A percentile compares a stretch with the other conserved stretches of the same genome.
Conservation (phyloP, 805 yeast genomes). For the Hanseniaspora occidentalis region DNA sequence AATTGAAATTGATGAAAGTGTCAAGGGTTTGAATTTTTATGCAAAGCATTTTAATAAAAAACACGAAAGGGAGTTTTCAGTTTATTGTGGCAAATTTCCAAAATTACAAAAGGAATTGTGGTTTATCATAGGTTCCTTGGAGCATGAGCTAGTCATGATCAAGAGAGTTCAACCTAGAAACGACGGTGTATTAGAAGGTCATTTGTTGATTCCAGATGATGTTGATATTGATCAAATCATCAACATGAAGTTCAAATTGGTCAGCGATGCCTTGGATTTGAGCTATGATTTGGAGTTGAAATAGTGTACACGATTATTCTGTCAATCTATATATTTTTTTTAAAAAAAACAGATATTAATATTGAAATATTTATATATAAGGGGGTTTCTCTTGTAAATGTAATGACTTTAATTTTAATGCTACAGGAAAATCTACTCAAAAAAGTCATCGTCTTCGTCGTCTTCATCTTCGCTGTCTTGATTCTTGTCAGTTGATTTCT, state of each 20-base stretch:
- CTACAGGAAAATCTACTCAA: conserved; percentile 20
- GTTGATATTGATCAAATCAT: conserved; percentile 23
- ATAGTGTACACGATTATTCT: not conserved
- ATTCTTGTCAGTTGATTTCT: conserved; percentile 8
- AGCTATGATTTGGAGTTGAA: conserved; percentile 25
- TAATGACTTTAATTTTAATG: no score
- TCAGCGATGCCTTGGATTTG: conserved; percentile 60
- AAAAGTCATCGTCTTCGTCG: conserved; percentile 33
- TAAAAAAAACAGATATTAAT: no score
- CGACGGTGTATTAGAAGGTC: conserved; percentile 25
- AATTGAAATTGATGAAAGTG: conserved; percentile 24
- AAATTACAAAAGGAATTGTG: conserved; percentile 89
- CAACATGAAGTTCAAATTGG: conserved; percentile 33
- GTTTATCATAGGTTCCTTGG: conserved; percentile 55
- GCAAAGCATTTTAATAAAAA: conserved; percentile 40
- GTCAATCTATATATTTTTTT: not conserved
- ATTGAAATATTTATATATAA: not conserved
- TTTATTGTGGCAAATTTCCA: conserved; percentile 73
- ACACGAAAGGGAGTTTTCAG: conserved; percentile 44
- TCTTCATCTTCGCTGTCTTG: conserved; percentile 12
- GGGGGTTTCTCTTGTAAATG: not conserved
- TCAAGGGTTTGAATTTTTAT: conserved; percentile 27
- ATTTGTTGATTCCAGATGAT: conserved; percentile 34
- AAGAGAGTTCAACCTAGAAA: conserved; percentile 63
- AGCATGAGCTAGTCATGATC: conserved; percentile 45